Base-by-base conservation (phyloP, 352 stramenopile species). In the Phytopythium boreale region DNA sequence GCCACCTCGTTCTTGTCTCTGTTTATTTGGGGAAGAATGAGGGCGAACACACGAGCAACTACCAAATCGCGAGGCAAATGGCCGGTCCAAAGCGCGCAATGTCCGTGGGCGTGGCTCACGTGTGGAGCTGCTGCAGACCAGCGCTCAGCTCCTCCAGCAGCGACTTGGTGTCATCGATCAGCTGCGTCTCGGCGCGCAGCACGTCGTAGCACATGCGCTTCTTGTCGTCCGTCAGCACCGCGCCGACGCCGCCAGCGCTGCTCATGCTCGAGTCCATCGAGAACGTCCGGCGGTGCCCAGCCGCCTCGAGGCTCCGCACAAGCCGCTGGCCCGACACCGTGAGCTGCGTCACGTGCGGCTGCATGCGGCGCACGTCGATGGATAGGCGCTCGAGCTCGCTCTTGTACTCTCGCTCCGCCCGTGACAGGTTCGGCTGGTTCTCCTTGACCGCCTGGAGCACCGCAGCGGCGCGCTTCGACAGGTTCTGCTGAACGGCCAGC, bases 171-270 rank as follows among this genome's bases (percentile, higher is more conserved):
- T 93, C 80, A 53, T 92, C 86, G 51, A 95, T 92, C 39, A 95
- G 64, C 70, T 95, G 80, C 59, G 81, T 90, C 69, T 95, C 86
- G 22, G 86, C 86, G 26, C 76, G 74, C 61, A 95, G 72, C 36
- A 95, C 86, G 47, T 95, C 82, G 61, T 80, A 89, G 68, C 82
- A 91, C 77, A 95, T 95, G 52, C 82, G 78, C 66, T 90, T 88
- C 73, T 90, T 92, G 12, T 92, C 86, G 12, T 81, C 79, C 11
- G 86, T 87, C 10, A 91, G 66, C 39, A 44, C 58, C 3, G 62
- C 52, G 39, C 47, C 36, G 10, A 47, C 56, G 37, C 61, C 50
- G 26, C 29, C 29, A 3, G 29, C 4, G 29, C 57, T 17, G 26
- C 63, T 49, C 15, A 46, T 22, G 34, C 29, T 37, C 22, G 53